A percentile compares a stretch with the other conserved stretches of the same genome.
phyloP scores from a whole-genome alignment of 495 filamentous ascomycete genomes.

The Hypomontagnella submonticulosa region DNA sequence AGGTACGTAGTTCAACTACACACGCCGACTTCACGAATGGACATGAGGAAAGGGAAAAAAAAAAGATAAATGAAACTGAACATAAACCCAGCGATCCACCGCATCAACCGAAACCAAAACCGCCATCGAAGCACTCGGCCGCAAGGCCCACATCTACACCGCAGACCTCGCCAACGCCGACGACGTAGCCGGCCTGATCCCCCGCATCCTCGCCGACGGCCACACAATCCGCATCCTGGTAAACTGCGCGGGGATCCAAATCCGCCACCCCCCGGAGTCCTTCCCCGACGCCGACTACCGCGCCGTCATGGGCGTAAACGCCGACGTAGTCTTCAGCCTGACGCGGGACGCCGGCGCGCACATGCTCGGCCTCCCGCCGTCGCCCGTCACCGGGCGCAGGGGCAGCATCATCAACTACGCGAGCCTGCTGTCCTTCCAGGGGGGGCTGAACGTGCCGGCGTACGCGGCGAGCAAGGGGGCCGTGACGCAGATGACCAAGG shows the following conservation, averaged over 20 bases:
- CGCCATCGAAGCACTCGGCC: conserved; percentile 70
- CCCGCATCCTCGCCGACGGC: conserved; percentile 68
- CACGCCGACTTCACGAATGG: too few relatives aligned
- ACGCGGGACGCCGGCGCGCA: conserved; percentile 88
- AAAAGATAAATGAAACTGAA: neutral
- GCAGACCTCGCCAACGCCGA: conserved; percentile 74
- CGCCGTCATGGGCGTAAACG: conserved; percentile 86
- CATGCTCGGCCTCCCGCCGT: conserved; percentile 71
- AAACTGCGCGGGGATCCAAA: conserved; percentile 89
- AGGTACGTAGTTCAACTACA: conserved; percentile 53
- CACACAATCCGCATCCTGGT: conserved; percentile 76
- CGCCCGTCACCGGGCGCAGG: conserved; percentile 64
- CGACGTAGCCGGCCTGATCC: conserved; percentile 70
- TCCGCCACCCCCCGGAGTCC: conserved; percentile 76
- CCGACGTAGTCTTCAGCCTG: conserved; percentile 82
- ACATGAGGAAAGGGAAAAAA: too few relatives aligned
- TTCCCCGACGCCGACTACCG: conserved; percentile 89
- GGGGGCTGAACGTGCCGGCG: conserved; percentile 88
- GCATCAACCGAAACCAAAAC: conserved; percentile 72
- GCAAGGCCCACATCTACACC: conserved; percentile 74
- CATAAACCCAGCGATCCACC: conserved; percentile 47
- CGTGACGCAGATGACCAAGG: conserved; percentile 87
- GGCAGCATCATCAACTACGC: conserved; percentile 90
- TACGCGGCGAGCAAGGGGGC: conserved; percentile 92
- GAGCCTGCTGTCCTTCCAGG: conserved; percentile 87